phyloP scores from a whole-genome alignment of 1,284 basidiomycete species.

The Sutorius eximius region DNA sequence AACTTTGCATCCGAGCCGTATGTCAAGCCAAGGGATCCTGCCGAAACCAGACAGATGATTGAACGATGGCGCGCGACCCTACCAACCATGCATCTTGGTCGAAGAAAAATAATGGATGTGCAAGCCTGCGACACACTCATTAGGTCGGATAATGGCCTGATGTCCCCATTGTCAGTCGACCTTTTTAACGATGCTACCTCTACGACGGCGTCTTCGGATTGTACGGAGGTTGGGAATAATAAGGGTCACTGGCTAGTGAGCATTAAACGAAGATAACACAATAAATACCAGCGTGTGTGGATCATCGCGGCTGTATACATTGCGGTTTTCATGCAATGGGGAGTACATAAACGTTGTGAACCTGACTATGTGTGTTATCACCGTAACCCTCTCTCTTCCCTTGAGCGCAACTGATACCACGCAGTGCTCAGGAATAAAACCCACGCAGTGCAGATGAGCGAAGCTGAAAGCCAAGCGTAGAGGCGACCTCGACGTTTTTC shows the following conservation, averaged over 20 bases:
- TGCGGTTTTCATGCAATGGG: neutral
- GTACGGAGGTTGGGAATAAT: constrained; percentile 33
- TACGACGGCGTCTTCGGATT: constrained; percentile 34
- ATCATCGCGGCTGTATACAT: neutral
- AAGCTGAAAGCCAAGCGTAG: constrained; percentile 46
- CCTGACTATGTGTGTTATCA: neutral
- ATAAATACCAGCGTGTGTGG: neutral
- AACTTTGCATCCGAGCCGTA: constrained; percentile 13
- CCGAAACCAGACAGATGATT: constrained; percentile 32
- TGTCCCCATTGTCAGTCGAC: constrained; percentile 27
- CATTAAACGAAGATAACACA: constrained; percentile 23
- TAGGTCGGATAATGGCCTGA: constrained; percentile 11
- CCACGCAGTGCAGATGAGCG: constrained; percentile 60
- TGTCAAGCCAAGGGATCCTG: constrained; percentile 25
- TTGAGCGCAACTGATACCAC: constrained; percentile 53
- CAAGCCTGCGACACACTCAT: constrained; percentile 6
- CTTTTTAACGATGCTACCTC: constrained; percentile 29
- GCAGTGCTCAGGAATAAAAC: constrained; percentile 65
- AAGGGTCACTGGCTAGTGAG: constrained; percentile 36
- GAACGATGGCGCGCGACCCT: constrained; percentile 33
- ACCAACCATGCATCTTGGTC: constrained; percentile 14
- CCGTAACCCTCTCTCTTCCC: constrained; percentile 34
- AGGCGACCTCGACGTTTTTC: constrained; percentile 52
- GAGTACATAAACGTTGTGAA: neutral
- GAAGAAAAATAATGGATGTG: constrained; percentile 12